Base-by-base conservation (phyloP, 2,329 filamentous ascomycete species). In the Passalora sequoiae region DNA sequence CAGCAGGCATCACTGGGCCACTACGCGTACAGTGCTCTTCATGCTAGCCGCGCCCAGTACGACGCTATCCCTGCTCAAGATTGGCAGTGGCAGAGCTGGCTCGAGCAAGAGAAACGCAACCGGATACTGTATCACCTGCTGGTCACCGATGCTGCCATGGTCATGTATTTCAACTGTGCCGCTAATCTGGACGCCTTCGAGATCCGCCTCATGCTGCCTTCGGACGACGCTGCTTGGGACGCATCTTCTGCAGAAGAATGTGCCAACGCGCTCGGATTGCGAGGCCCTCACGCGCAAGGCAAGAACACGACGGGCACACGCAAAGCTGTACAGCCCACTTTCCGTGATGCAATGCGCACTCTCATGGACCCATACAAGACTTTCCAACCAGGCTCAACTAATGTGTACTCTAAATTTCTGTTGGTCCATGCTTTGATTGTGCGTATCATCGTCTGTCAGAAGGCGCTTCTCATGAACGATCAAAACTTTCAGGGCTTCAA, bases 201-300 rank as follows among this genome's bases (percentile, higher is more conserved):
- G 53, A 72, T 87, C 38, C 71, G 73, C 21, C 63, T 87, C 27
- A 81, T 83, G n/a, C 67, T 89, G 4, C 84, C 84, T 6, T 75
- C 77, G 10, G 83, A 88, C 54, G 84, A 88, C 62, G 81, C 80
- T 12, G 78, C 80, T 2, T 88, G 84, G 83, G 83, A 87, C 54
- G 83, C 84, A 3, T 69, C 66, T 22, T 75, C 71, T 28, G 64
- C 70, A 4, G 63, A 72, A 12, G 75, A 80, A 27, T 88, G 83
- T 59, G 80, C 79, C 16, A 72, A 77, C 50, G 79, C 81, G 5
- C 67, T 88, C 3, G 82, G 83, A 4, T 63, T 88, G 1, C 69
- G 76, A 43, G 83, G 83, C 3, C 61, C 72, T 1, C 68, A 72
- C 9, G 70, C 72, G 15, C 79, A 81, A 30, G 67, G 61, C n/a